Conservation (phyloP, 805 yeast species). For the Trichomonascus vanleenenianus region DNA sequence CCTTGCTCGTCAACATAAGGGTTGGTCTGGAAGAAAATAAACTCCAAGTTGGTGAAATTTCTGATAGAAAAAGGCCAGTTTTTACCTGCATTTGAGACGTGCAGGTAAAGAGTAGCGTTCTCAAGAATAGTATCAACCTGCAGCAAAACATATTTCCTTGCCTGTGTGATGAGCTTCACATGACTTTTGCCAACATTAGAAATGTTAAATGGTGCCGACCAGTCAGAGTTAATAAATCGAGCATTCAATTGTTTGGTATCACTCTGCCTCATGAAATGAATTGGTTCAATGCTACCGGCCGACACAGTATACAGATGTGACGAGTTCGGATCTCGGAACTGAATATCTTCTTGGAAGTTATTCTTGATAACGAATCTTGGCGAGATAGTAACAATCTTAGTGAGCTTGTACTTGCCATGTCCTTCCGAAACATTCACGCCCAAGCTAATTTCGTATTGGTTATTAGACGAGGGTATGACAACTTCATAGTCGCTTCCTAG, state of each 20-base stretch:
- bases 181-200: conserved; percentile 78
- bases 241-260: conserved; percentile 52
- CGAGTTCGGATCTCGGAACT: conserved; percentile 62
- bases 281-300: conserved; percentile 24
- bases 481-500: conserved; percentile 72
- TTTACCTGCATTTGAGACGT: conserved; percentile 60
- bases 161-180: conserved; percentile 52
- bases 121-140: conserved; percentile 73
- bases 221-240: conserved; percentile 50
- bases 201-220: conserved; percentile 86
- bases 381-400: conserved; percentile 69
- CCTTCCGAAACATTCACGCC: conserved; percentile 73
- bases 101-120: conserved; percentile 71
- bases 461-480: conserved; percentile 29
- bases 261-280: conserved; percentile 47
- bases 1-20: conserved; percentile 62
- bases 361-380: conserved; percentile 80
- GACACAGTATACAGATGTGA: conserved; percentile 31
- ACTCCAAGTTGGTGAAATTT: conserved; percentile 83
- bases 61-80: conserved; percentile 91
- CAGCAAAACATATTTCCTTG: conserved; percentile 60
- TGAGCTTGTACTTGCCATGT: conserved; percentile 66
- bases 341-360: conserved; percentile 45
- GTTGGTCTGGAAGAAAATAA: conserved; percentile 78
- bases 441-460: conserved; percentile 51